These are phyloP conservation scores for Beauveria bassiana DNA, from an alignment of 2,329 filamentous ascomycete species.

Conservation along the genomic window DNA sequence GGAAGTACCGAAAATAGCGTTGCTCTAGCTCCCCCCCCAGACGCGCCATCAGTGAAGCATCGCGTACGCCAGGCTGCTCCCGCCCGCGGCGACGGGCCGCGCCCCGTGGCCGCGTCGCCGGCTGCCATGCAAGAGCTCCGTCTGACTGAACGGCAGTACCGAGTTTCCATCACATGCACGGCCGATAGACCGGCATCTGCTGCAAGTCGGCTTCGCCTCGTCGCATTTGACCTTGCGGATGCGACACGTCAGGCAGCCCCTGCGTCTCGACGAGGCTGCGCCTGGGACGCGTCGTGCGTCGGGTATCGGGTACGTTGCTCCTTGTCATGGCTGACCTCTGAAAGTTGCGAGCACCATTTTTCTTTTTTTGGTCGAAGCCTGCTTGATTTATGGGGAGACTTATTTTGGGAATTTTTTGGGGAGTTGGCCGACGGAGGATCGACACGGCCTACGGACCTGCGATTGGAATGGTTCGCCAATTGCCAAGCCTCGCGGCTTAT, in stretches of 20 bases:
- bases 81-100: background rate
- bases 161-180: conserved; percentile 2
- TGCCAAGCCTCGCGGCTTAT: background rate
- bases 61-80: background rate
- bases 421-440: background rate
- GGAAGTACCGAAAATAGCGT: background rate
- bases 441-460: background rate
- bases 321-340: background rate
- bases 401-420: background rate
- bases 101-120: background rate
- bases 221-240: conserved; percentile 9
- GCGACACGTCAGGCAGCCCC: conserved; percentile 3
- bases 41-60: conserved; percentile 3
- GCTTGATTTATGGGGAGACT: too few species aligned
- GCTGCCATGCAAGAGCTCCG: conserved; percentile 1
- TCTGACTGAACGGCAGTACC: background rate
- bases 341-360: background rate
- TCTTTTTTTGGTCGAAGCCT: background rate
- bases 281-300: background rate
- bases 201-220: background rate
- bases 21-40: background rate
- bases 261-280: background rate
- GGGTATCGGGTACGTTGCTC: background rate
- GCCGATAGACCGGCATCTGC: background rate
- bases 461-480: background rate